Percentiles rank a stretch among this genome's conserved stretches.
These are phyloP conservation scores for Trifolium dubium DNA, from an alignment of 306 rosid genomes.

Conservation along the genomic window DNA sequence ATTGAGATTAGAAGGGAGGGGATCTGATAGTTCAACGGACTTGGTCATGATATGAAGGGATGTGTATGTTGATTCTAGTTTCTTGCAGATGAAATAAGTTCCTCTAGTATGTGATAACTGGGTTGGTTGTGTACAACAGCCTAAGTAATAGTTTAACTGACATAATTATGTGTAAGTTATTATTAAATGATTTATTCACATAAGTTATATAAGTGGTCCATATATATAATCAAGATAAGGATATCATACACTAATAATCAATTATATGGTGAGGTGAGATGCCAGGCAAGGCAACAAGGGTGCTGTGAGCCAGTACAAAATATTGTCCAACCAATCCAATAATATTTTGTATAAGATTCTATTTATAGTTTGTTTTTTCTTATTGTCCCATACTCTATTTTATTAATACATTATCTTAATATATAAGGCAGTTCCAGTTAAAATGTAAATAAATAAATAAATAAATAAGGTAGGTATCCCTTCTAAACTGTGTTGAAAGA, in stretches of 20 bases:
- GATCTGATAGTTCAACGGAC: background rate
- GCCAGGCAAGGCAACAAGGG: background rate
- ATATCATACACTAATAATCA: background rate
- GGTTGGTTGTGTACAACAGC: background rate
- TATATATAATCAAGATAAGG: background rate
- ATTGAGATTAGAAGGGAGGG: slow-evolving; percentile 21
- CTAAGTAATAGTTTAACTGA: background rate
- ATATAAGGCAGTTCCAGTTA: background rate
- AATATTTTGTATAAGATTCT: background rate
- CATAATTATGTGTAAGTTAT: background rate
- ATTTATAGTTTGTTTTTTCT: background rate
- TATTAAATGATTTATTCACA: background rate
- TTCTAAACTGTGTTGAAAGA: background rate
- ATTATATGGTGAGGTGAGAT: background rate
- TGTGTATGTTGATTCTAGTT: background rate
- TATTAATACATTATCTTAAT: background rate
- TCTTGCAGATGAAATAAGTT: background rate
- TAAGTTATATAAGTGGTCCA: background rate
- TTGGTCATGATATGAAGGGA: background rate
- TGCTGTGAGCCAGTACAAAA: background rate
- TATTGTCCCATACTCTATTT: background rate
- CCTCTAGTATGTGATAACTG: background rate
- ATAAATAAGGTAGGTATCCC: background rate
- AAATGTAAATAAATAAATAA: no score
- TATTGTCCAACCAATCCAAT: background rate